These are phyloP conservation scores for Russula earlei DNA, from an alignment of 768 basidiomycete species.

Conservation along the genomic window DNA sequence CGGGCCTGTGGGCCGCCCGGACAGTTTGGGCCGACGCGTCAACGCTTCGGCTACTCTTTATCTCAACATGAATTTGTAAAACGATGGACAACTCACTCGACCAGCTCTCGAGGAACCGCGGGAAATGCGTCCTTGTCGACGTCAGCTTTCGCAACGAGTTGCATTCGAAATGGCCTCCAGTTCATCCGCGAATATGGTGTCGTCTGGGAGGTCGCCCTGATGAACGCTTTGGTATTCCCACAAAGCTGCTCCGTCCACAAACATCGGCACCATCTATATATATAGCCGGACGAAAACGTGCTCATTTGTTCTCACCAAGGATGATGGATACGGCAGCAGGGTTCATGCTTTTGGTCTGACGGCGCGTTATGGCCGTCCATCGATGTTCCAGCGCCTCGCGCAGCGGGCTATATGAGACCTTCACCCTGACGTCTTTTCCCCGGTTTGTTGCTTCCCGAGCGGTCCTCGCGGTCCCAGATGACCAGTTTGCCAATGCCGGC, in stretches of 20 bases:
- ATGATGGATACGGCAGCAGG: slow-evolving; percentile 63
- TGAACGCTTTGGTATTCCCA: slow-evolving; percentile 73
- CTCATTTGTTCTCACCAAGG: slow-evolving; percentile 42
- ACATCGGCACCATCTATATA: neutral
- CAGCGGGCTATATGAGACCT: slow-evolving; percentile 57
- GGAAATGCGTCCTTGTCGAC: slow-evolving; percentile 62
- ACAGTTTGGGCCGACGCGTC: no score
- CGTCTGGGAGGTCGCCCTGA: slow-evolving; percentile 47
- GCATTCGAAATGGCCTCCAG: slow-evolving; percentile 56
- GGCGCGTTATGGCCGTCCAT: slow-evolving; percentile 62
- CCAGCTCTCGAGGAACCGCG: slow-evolving; percentile 45
- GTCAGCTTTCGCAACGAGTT: slow-evolving; percentile 47
- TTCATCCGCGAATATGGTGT: slow-evolving; percentile 38
- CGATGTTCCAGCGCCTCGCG: slow-evolving; percentile 51
- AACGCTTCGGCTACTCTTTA: no score
- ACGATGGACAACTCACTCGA: slow-evolving; percentile 50
- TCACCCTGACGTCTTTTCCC: slow-evolving; percentile 50
- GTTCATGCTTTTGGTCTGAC: slow-evolving; percentile 77
- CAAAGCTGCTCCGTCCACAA: slow-evolving; percentile 42
- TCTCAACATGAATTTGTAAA: no score
- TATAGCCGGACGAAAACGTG: neutral
- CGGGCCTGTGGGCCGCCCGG: no score
- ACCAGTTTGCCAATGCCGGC: slow-evolving; percentile 90
- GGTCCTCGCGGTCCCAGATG: slow-evolving; percentile 68
- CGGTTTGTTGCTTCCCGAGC: slow-evolving; percentile 47